Conservation (phyloP, 2,329 filamentous ascomycete species). For the Clathrospora elynae region DNA sequence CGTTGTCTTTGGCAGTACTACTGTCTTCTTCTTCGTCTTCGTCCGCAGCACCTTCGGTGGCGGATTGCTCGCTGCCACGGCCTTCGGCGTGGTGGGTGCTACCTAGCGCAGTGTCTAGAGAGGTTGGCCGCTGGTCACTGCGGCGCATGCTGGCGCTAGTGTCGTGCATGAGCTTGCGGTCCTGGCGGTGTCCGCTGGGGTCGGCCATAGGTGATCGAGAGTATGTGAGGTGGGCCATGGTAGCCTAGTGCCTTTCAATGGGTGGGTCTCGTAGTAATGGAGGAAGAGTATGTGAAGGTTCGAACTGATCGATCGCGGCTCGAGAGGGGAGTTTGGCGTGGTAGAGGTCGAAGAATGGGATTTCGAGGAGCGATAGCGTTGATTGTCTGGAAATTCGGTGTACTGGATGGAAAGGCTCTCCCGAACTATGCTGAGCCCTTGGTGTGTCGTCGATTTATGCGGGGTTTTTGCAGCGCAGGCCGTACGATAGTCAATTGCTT, state of each 20-base stretch:
- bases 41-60: conserved; percentile 37
- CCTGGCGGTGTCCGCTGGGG: conserved; percentile 39
- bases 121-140: conserved; percentile 28
- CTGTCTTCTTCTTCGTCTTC: conserved; percentile 46
- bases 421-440: conserved; percentile 46
- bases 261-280: conserved; percentile 5
- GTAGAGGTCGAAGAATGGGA: conserved; percentile 6
- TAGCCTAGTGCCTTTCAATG: conserved; percentile 10
- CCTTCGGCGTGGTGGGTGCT: conserved; percentile 31
- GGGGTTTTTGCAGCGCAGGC: conserved; percentile 37
- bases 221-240: conserved; percentile 39
- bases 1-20: conserved; percentile 36
- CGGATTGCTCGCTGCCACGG: conserved; percentile 34
- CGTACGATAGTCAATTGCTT: conserved; percentile 42
- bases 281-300: conserved; percentile 5
- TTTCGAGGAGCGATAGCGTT: conserved; percentile 29
- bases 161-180: conserved; percentile 37
- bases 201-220: conserved; percentile 31
- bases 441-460: conserved; percentile 44
- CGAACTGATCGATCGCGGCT: conserved; percentile 1
- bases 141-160: conserved; percentile 25
- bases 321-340: conserved; percentile 2
- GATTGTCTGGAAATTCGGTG: conserved; percentile 35
- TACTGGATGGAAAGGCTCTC: conserved; percentile 42
- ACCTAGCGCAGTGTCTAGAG: conserved; percentile 24